Evolutionary conservation across 768 basidiomycete species (phyloP).

Genomic region (Phylloporus sp.): DNA sequence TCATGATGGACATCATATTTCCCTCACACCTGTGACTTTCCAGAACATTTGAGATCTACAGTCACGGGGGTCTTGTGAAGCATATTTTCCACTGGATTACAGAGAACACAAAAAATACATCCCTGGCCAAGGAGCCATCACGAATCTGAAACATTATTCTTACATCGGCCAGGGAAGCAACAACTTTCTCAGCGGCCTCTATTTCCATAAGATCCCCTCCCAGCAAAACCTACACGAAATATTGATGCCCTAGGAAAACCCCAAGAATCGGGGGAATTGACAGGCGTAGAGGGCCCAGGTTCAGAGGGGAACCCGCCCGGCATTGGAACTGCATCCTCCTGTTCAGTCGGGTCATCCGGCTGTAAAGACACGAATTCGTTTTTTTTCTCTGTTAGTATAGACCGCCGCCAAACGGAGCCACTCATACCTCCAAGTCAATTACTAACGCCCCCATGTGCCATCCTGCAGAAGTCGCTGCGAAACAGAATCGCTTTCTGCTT

Average conservation of each 20-base stretch:
- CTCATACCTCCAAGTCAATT: constrained; percentile 68
- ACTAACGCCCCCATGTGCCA: constrained; percentile 93
- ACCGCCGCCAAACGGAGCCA: too few species aligned
- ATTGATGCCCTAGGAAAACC: constrained; percentile 17
- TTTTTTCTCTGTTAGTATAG: constrained; percentile 4
- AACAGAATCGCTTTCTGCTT: constrained; percentile 63
- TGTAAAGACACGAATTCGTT: constrained; percentile 7
- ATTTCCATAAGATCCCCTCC: constrained; percentile 38
- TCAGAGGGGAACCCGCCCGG: constrained; percentile 32
- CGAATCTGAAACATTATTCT: constrained; percentile 3
- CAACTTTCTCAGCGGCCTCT: constrained; percentile 11
- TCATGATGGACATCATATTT: too few species aligned
- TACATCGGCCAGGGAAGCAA: constrained; percentile 1
- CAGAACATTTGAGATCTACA: too few species aligned
- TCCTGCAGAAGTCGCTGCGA: constrained; percentile 75
- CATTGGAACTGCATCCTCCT: constrained; percentile 27
- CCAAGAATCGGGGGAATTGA: constrained; percentile 12
- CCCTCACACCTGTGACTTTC: too few species aligned
- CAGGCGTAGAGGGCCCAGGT: constrained; percentile 11
- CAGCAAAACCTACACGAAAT: constrained; percentile 58
- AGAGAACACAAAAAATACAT: constrained; percentile 6
- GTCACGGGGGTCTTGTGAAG: neutral
- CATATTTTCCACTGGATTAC: too few species aligned
- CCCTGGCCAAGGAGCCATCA: neutral
- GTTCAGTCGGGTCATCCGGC: constrained; percentile 34